Evolutionary conservation across 805 yeast species (phyloP), one percentile per base, ranked within the genome.

Genomic region (Wickerhamiella cacticola): DNA sequence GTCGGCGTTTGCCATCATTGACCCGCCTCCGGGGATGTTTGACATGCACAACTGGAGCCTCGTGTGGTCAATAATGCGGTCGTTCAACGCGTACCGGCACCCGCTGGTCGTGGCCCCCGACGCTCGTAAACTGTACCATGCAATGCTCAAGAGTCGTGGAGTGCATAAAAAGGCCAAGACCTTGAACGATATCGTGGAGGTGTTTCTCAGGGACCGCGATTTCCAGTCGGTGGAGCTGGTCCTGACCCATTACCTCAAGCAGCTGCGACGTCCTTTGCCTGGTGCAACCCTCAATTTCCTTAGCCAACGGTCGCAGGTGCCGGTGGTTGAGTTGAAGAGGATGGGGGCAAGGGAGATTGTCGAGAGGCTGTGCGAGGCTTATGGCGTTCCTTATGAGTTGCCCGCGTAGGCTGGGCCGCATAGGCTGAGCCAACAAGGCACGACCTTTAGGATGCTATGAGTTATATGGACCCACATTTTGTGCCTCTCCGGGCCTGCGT

Each of bases 31-130:
- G 8, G 5, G 19, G 12, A n/a, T n/a, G 12, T 18, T 39, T 9
- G 24, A 39, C 23, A 39, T 39, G 42, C 28, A 9, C 3, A 22
- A 39, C 21, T 39, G 42, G 42, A 22, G 24, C 12, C 42, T 39
- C 15, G n/a, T 39, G 3, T 39, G 42, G 42, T 15, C 19, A 8
- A 24, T 39, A 5, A 23, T 39, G 19, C 10, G 42, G 5, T 22
- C 28, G n/a, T 39, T 39, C 29, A 23, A 24, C 29, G 7, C 19
- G 13, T 3, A 19, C 3, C 4, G n/a, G 26, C n/a, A 13, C 15
- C 42, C 42, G 2, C 28, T 23, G n/a, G 42, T 39, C 9, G 42
- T 24, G 9, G 26, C 29, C 10, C 42, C 42, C 7, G 31, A 39
- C 15, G 7, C 12, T 22, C 29, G 42, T 5, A 9, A 22, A 7